These are phyloP conservation scores for Rhodotorula diobovata DNA, from an alignment of 768 basidiomycete species.

Conservation along the genomic window DNA sequence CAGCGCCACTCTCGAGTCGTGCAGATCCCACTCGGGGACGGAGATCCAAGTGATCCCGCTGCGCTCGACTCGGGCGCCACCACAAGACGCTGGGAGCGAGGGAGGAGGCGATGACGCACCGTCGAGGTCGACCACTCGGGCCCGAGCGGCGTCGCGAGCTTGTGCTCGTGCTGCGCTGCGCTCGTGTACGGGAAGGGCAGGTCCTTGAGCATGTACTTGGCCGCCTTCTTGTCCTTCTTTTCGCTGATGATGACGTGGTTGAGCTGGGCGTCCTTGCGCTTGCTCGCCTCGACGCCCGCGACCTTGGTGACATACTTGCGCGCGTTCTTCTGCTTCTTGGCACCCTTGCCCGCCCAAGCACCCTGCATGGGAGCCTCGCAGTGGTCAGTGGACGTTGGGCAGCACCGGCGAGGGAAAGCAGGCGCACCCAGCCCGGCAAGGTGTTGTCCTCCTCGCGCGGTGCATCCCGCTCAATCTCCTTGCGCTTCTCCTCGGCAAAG, in stretches of 20 bases:
- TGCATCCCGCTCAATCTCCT: constrained; percentile 79
- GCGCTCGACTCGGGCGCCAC: no score
- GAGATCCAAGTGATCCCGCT: no score
- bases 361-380: constrained; percentile 56
- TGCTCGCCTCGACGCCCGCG: constrained; percentile 69
- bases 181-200: constrained; percentile 92
- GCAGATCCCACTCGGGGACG: not conserved
- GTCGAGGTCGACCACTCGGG: constrained; percentile 89
- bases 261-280: constrained; percentile 78
- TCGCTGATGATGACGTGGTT: constrained; percentile 92
- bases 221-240: constrained; percentile 87
- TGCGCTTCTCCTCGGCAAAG: constrained; percentile 76
- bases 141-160: constrained; percentile 74
- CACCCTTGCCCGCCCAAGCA: constrained; percentile 81
- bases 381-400: not conserved
- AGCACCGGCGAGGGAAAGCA: not conserved
- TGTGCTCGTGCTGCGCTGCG: constrained; percentile 83
- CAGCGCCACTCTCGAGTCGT: no score
- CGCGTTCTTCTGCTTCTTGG: constrained; percentile 53
- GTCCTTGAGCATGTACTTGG: constrained; percentile 83
- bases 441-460: constrained; percentile 83
- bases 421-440: constrained; percentile 84
- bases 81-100: not conserved
- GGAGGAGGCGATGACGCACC: constrained; percentile 1
- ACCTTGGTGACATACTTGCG: constrained; percentile 67